Base-by-base conservation (phyloP, 1,284 basidiomycete species). In the Heliocybe sulcata region DNA sequence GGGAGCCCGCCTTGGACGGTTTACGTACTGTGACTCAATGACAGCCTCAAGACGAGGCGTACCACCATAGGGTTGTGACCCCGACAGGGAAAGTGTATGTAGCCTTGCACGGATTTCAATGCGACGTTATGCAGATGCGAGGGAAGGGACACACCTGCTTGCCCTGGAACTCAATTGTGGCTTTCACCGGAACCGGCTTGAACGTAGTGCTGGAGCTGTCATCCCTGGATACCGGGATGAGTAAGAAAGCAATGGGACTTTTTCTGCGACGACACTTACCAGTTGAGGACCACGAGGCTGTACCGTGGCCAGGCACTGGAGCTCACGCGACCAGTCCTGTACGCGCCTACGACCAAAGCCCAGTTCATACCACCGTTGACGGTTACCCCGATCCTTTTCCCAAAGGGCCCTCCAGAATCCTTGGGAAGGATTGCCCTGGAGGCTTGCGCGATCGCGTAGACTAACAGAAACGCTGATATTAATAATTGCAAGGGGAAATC, bases 381-480 rank as follows among this genome's bases (percentile, higher is more conserved):
- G 26, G 75, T 75, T 4, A 83, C 80, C 2, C 78, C 81, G 53
- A 90, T 82, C 12, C 87, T 77, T 61, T 83, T 72, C 8, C 81
- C 88, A 61, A 74, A 87, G 0, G 86, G 83, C 1, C 88, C 87
- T 1, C 80, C 82, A 0, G 63, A 61, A 54, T 90, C 87, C 53
- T 81, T 79, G 0, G 87, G 88, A 19, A 85, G 70, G 58, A 86
- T 77, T 0, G 85, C 87, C 63, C 87, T 87, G 23, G 83, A 85
- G 0, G 82, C 82, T 56, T 90, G 87, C 1, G 84, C 85, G 79
- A 89, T 85, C 0, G 82, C 68, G 58, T 87, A 90, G 68, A 85
- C 87, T 86, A 38, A 10, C 50, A 51, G 38, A 45, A 42, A 19
- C 25, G 27, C 54, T 22, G 38, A 23, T 22, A 27, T 14, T 33